phyloP scores from a whole-genome alignment of 1,284 basidiomycete genomes.

The Apiotrichum brassicae region DNA sequence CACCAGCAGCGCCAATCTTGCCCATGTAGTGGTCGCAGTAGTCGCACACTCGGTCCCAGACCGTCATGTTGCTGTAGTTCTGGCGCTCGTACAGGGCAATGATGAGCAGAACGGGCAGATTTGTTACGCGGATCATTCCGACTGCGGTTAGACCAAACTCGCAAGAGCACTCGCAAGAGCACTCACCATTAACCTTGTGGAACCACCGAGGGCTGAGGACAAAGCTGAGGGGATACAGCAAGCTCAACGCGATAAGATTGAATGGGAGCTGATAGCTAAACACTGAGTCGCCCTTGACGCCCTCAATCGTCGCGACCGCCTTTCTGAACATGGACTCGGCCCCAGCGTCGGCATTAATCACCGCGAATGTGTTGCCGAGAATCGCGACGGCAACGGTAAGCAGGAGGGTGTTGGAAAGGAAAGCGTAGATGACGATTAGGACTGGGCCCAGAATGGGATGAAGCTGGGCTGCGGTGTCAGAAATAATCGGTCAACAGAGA shows the following conservation, averaged over 20 bases:
- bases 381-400: constrained; percentile 57
- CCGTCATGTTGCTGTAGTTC: constrained; percentile 55
- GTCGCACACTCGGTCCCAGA: constrained; percentile 64
- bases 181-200: constrained; percentile 60
- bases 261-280: constrained; percentile 91
- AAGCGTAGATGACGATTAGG: constrained; percentile 74
- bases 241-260: constrained; percentile 70
- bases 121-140: constrained; percentile 58
- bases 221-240: constrained; percentile 77
- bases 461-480: constrained; percentile 53
- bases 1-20: constrained; percentile 63
- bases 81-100: constrained; percentile 82
- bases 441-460: constrained; percentile 77
- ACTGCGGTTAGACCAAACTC: constrained; percentile 20
- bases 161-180: not conserved
- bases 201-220: constrained; percentile 58
- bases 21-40: constrained; percentile 61
- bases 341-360: constrained; percentile 81
- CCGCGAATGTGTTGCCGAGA: constrained; percentile 85
- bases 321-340: constrained; percentile 93
- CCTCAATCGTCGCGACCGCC: constrained; percentile 83
- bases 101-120: constrained; percentile 72
- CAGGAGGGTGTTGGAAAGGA: constrained; percentile 69
- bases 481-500: not conserved
- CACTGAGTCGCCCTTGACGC: constrained; percentile 61